Base-by-base conservation (phyloP, 176 grass and related monocot species). In the Puccinellia tenuiflora region DNA sequence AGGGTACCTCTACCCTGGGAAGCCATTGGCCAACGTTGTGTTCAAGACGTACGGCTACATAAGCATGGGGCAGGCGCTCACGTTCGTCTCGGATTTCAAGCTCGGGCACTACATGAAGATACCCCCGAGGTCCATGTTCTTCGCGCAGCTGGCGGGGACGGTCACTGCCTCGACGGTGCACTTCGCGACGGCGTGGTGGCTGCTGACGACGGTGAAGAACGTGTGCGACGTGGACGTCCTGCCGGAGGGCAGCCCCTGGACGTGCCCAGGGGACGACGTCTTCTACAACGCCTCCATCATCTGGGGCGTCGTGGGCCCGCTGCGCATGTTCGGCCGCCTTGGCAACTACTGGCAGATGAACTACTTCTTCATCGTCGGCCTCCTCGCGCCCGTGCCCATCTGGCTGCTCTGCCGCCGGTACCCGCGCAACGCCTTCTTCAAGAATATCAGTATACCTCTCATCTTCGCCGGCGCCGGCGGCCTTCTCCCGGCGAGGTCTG, bases 81-180 rank as follows among this genome's bases (percentile, higher is more conserved):
- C 77, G 15, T 98, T 98, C 85, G 76, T 98, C 24, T 12, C n/a
- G 1, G 96, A 95, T 45, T 98, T 98, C 89, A 98, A 98, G 76
- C 80, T 98, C 9, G 92, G 96, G 0, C 92, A 95, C 80, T 98
- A 95, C 82, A 95, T 98, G 96, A 98, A 98, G 83, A 98, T 98
- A 50, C 92, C 92, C 33, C 92, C 96, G 0, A 75, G 79, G 3
- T 86, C 92, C 34, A 98, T 98, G 96, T 98, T 98, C 79, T 5
- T 70, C 2, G 88, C 83, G 10, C 92, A 97, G 83, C 76, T 95
- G 16, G 89, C 86, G 0, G 96, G 96, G 7, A 95, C 96, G 3
- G 12, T 98, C 3, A 70, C 90, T 4, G 87, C 92, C 2, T 90
- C 89, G 6, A 87, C 92, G 0, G 88, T 89, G 51, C 88, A 98